phyloP scores from a whole-genome alignment of 2,329 filamentous ascomycete species.

The Xylaria hypoxylon region DNA sequence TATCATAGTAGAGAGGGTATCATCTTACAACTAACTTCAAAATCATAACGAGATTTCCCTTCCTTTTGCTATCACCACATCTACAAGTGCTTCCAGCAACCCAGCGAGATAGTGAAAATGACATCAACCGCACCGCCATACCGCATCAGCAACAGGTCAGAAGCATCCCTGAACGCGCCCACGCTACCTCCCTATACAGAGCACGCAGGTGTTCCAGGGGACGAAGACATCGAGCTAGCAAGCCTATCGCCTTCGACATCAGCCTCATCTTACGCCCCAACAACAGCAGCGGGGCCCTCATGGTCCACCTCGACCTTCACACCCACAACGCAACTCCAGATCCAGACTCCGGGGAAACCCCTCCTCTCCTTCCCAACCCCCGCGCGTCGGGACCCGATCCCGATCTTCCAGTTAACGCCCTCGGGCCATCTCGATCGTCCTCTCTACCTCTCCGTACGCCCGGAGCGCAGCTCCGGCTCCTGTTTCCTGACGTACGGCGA shows the following conservation, averaged over 20 bases:
- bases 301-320: slow-evolving; percentile 49
- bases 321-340: slow-evolving; percentile 60
- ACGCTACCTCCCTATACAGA: slow-evolving; percentile 32
- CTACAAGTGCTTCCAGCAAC: background rate
- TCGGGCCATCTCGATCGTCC: slow-evolving; percentile 54
- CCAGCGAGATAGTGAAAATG: slow-evolving; percentile 13
- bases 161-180: slow-evolving; percentile 22
- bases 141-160: slow-evolving; percentile 9
- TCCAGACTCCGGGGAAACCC: slow-evolving; percentile 60
- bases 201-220: slow-evolving; percentile 6
- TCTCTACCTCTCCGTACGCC: slow-evolving; percentile 65
- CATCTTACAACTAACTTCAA: background rate
- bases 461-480: slow-evolving; percentile 59
- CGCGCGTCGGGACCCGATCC: slow-evolving; percentile 52
- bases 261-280: slow-evolving; percentile 13
- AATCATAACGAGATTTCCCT: background rate
- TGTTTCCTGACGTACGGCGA: slow-evolving; percentile 60
- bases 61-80: background rate
- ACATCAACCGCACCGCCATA: slow-evolving; percentile 26
- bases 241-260: slow-evolving; percentile 26
- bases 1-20: background rate
- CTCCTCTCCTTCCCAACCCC: slow-evolving; percentile 56
- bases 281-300: background rate
- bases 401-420: slow-evolving; percentile 53
- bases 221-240: slow-evolving; percentile 29